Conservation (phyloP, 164 flowering plant genomes). For the Houttuynia cordata region DNA sequence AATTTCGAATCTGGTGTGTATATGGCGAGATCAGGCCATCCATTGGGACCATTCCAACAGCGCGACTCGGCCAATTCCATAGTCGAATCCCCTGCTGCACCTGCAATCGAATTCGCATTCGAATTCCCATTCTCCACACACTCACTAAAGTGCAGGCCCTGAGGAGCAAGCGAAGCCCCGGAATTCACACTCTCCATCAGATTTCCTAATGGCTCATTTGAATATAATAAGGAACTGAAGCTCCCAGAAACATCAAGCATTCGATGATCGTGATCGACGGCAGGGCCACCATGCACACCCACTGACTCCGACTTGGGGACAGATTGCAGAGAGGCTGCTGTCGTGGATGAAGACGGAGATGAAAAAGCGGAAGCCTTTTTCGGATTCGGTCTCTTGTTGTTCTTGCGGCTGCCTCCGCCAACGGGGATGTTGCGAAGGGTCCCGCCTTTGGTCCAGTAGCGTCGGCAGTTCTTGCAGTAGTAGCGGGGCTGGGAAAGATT, state of each 20-base stretch:
- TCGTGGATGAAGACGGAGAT: no score
- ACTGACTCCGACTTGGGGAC: conserved; percentile 8
- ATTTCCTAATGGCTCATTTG: conserved; percentile 26
- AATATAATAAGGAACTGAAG: conserved; percentile 31
- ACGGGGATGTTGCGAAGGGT: conserved; percentile 73
- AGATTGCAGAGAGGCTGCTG: neutral
- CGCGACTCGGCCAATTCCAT: conserved; percentile 13
- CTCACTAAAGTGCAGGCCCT: conserved; percentile 16
- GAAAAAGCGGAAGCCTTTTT: conserved; percentile 15
- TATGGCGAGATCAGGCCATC: conserved; percentile 74
- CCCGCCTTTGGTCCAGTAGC: conserved; percentile 31
- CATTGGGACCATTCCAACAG: conserved; percentile 35
- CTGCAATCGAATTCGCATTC: conserved; percentile 2
- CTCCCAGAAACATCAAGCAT: conserved; percentile 25
- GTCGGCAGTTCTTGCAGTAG: conserved; percentile 26
- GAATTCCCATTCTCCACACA: conserved; percentile 11
- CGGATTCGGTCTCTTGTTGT: conserved; percentile 13
- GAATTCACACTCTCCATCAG: conserved; percentile 27
- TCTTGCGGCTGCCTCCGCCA: conserved; percentile 56
- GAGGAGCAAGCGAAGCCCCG: conserved; percentile 7
- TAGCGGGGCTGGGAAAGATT: conserved; percentile 32
- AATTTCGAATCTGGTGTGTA: conserved; percentile 54
- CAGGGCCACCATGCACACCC: neutral
- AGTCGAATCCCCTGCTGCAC: conserved; percentile 1
- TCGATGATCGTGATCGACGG: conserved; percentile 22